These are phyloP conservation scores for Brasenia schreberi DNA, from an alignment of 164 flowering plant genomes.

Conservation along the genomic window DNA sequence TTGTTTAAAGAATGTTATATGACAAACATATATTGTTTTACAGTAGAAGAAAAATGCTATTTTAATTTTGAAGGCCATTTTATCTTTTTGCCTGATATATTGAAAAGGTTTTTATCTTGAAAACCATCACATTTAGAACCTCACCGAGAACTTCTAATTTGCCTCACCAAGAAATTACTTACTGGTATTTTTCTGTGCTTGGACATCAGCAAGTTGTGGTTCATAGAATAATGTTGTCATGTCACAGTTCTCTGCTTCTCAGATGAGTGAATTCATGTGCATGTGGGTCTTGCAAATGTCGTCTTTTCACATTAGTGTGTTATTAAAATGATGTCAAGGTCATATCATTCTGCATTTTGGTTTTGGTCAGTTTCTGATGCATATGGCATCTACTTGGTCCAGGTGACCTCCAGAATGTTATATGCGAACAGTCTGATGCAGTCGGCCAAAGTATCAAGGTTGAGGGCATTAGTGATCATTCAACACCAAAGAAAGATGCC, in stretches of 20 bases:
- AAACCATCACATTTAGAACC: too few species aligned
- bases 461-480: background rate
- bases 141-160: too few species aligned
- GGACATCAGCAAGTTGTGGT: background rate
- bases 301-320: background rate
- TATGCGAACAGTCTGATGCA: background rate
- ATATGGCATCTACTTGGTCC: background rate
- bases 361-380: background rate
- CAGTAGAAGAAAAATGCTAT: too few species aligned
- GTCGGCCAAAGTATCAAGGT: background rate
- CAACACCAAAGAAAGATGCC: background rate
- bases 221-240: background rate
- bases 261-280: background rate
- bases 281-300: background rate
- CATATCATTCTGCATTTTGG: too few species aligned
- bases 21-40: too few species aligned
- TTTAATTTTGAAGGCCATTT: too few species aligned
- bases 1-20: too few species aligned
- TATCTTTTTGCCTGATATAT: too few species aligned
- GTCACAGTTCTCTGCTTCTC: too few species aligned
- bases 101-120: too few species aligned
- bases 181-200: background rate
- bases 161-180: too few species aligned
- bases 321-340: too few species aligned
- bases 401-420: background rate